These are phyloP conservation scores for Bryopsis sp. DNA, from an alignment of 139 green algal genomes.

Conservation along the genomic window DNA sequence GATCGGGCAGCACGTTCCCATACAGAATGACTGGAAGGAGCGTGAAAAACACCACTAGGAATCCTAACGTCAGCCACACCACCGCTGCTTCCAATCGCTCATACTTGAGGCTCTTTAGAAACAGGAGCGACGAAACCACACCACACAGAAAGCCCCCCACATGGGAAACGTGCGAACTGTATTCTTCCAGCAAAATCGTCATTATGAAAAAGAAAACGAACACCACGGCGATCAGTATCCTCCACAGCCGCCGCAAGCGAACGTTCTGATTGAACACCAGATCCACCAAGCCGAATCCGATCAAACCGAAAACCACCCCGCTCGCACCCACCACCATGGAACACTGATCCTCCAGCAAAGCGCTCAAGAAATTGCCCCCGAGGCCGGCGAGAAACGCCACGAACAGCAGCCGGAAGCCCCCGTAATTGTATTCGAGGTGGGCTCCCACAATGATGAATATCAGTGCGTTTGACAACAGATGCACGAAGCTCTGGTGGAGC, in stretches of 20 bases:
- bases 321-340: constrained; percentile 22
- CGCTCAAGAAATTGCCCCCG: constrained; percentile 23
- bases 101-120: neutral
- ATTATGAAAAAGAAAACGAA: neutral
- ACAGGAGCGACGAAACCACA: neutral
- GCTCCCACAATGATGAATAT: constrained; percentile 19
- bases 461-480: constrained; percentile 21
- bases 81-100: neutral
- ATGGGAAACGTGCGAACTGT: neutral
- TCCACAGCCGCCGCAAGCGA: neutral
- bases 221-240: neutral
- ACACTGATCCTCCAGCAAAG: constrained; percentile 22
- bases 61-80: neutral
- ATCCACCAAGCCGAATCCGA: constrained; percentile 16
- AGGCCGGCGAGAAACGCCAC: constrained; percentile 20
- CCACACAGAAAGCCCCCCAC: neutral
- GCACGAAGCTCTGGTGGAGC: constrained; percentile 18
- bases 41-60: neutral
- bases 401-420: neutral
- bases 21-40: neutral
- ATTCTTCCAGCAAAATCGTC: neutral
- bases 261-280: neutral
- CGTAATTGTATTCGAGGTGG: constrained; percentile 18
- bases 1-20: neutral
- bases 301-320: constrained; percentile 25